Percentiles rank a stretch among this genome's conserved stretches.
Conservation (phyloP, 2,329 filamentous ascomycete genomes). For the Peltaster fructicola region DNA sequence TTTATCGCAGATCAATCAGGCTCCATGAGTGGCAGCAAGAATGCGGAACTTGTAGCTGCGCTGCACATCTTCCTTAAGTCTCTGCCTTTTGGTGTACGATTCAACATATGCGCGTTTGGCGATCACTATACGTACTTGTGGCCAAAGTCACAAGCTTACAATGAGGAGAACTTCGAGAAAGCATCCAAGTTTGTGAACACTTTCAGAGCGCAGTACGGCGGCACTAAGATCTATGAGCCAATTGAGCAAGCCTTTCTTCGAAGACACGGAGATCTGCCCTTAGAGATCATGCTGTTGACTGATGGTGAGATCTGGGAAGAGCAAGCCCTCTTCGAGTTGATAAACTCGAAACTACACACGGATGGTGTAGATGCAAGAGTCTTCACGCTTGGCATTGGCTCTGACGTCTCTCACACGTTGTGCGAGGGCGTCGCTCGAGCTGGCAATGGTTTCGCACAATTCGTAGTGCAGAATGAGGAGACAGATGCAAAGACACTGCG, state of each 20-base stretch:
- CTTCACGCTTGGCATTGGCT: constrained; percentile 40
- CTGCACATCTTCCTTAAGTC: constrained; percentile 49
- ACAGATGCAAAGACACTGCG: constrained; percentile 52
- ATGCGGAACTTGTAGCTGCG: constrained; percentile 36
- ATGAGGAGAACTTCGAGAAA: constrained; percentile 25
- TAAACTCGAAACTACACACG: constrained; percentile 26
- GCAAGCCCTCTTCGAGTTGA: constrained; percentile 28
- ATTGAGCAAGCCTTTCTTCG: constrained; percentile 29
- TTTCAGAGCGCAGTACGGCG: constrained; percentile 32
- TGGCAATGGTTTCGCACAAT: constrained; percentile 43
- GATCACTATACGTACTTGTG: constrained; percentile 29
- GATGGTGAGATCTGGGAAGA: constrained; percentile 39
- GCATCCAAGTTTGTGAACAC: constrained; percentile 26
- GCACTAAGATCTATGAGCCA: constrained; percentile 35
- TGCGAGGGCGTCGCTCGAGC: constrained; percentile 41
- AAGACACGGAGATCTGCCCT: constrained; percentile 27
- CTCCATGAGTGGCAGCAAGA: constrained; percentile 39
- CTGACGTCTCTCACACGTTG: constrained; percentile 35
- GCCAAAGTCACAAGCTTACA: constrained; percentile 29
- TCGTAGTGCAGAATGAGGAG: constrained; percentile 43
- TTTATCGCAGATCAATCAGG: constrained; percentile 58
- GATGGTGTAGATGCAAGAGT: constrained; percentile 32
- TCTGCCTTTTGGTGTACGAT: constrained; percentile 43
- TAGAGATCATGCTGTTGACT: constrained; percentile 39
- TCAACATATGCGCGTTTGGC: constrained; percentile 57